phyloP scores from a whole-genome alignment of 169 alveolate species.

The Sarcocystis neurona region DNA sequence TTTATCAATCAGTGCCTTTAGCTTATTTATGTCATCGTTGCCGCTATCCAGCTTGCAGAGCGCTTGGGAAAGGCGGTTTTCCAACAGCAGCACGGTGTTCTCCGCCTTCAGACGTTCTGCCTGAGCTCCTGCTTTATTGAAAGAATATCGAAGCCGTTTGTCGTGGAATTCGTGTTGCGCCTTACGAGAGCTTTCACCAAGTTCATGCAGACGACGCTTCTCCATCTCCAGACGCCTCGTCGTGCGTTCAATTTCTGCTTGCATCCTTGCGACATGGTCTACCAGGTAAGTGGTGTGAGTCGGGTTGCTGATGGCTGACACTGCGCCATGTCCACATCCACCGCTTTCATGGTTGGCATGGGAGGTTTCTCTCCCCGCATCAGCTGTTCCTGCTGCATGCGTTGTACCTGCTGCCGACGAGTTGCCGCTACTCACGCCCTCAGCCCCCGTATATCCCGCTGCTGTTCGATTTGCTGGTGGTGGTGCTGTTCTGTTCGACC shows the following conservation, averaged over 20 bases:
- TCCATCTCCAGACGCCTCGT: conserved; percentile 41
- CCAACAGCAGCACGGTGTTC: conserved; percentile 6
- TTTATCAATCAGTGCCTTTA: conserved; percentile 31
- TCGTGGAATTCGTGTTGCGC: conserved; percentile 44
- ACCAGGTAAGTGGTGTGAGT: conserved; percentile 27
- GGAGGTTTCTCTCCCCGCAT: too few relatives aligned
- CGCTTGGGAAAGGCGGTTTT: conserved; percentile 39
- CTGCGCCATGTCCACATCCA: too few relatives aligned
- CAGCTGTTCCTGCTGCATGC: too few relatives aligned
- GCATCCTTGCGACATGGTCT: conserved; percentile 19
- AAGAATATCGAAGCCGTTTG: conserved; percentile 34
- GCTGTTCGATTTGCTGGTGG: too few relatives aligned
- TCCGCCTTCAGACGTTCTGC: conserved; percentile 36
- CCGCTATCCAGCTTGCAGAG: conserved; percentile 2
- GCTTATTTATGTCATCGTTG: background rate
- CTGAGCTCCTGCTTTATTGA: conserved; percentile 30
- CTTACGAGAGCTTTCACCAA: conserved; percentile 12
- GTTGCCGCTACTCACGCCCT: too few relatives aligned
- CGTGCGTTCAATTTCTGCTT: conserved; percentile 37
- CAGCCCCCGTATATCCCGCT: too few relatives aligned
- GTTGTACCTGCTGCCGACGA: too few relatives aligned
- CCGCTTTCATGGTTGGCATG: too few relatives aligned
- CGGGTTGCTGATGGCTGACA: too few relatives aligned
- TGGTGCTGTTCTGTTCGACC: too few relatives aligned
- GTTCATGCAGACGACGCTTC: conserved; percentile 38